Evolutionary conservation across 2,329 filamentous ascomycete genomes (phyloP), one percentile per base, ranked within the genome.

Genomic region (Biscogniauxia sp.): DNA sequence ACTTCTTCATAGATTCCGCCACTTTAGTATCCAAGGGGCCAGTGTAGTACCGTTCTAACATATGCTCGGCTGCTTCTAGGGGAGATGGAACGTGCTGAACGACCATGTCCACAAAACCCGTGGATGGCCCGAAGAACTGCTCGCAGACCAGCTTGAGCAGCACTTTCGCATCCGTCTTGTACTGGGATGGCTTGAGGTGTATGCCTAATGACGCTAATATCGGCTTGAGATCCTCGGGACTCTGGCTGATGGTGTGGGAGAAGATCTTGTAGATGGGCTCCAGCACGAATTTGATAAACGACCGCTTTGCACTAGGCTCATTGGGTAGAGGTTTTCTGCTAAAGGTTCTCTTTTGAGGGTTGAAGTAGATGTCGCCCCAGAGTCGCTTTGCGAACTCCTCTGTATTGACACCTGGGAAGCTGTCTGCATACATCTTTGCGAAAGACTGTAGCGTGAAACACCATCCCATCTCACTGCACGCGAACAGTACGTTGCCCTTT

Each of bases 191-290:
- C 78, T 98, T 99, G 64, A 99, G 79, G 20, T 82, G 78, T 69
- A 99, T 97, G 13, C 93, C 92, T 9, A 99, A 81, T 20, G 86
- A 87, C 19, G 84, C 87, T 60, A 99, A 78, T 0, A 93, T 95
- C 53, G 84, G 83, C 71, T 90, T 93, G 61, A 99, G 79, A 68
- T 96, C 91, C 58, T 92, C 88, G 0, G 94, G 91, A 70, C 88
- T 94, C 73, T 96, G 90, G 72, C 93, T 96, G 71, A 99, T 92
- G 3, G 93, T 96, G 74, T 97, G 92, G 17, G 93, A 94, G 75
- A 94, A 98, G 51, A 99, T 83, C 77, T 99, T 99, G 84, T 99
- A 99, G 68, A 99, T 93, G 19, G 95, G 95, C 74, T 99, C 95
- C 54, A 99, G 81, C 26, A 99, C 85, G 74, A 98, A 99, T 76